Evolutionary conservation across 352 stramenopile genomes (phyloP).

Genomic region (Saprolegnia parasitica): DNA sequence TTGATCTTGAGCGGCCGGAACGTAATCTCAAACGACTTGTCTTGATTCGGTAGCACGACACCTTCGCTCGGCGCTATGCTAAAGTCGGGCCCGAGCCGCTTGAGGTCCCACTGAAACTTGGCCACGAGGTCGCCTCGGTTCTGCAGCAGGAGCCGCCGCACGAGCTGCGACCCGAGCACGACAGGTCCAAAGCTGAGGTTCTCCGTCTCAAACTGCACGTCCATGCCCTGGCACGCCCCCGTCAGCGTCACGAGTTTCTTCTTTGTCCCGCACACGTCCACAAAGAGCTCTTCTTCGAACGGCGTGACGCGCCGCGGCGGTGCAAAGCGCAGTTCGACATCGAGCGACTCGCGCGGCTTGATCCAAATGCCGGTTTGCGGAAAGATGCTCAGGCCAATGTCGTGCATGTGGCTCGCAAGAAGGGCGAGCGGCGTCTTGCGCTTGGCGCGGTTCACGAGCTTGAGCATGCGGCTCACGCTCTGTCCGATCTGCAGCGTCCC

Average conservation of each 20-base stretch:
- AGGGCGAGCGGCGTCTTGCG: slow-evolving; percentile 44
- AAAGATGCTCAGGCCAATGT: slow-evolving; percentile 50
- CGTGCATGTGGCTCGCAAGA: slow-evolving; percentile 38
- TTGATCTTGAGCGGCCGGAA: slow-evolving; percentile 80
- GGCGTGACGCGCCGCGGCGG: slow-evolving; percentile 54
- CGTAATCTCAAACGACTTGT: slow-evolving; percentile 87
- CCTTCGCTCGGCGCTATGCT: slow-evolving; percentile 72
- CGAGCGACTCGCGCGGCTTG: slow-evolving; percentile 65
- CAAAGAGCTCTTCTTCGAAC: slow-evolving; percentile 63
- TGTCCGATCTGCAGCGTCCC: slow-evolving; percentile 81
- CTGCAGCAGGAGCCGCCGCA: slow-evolving; percentile 80
- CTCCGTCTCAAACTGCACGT: slow-evolving; percentile 86
- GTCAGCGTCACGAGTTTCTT: slow-evolving; percentile 77
- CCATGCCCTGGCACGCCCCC: slow-evolving; percentile 87
- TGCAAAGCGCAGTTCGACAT: slow-evolving; percentile 71
- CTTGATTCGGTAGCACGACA: slow-evolving; percentile 71
- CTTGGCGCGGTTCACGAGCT: slow-evolving; percentile 84
- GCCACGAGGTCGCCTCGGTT: slow-evolving; percentile 87
- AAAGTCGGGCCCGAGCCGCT: slow-evolving; percentile 79
- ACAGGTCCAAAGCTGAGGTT: slow-evolving; percentile 87
- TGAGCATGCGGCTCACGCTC: slow-evolving; percentile 57
- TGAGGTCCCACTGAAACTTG: slow-evolving; percentile 83
- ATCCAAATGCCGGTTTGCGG: slow-evolving; percentile 60
- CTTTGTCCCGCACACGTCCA: slow-evolving; percentile 57
- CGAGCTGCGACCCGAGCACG: slow-evolving; percentile 79